These are phyloP conservation scores for Phyllosticta citriasiana DNA, from an alignment of 2,329 filamentous ascomycete species.

Conservation along the genomic window DNA sequence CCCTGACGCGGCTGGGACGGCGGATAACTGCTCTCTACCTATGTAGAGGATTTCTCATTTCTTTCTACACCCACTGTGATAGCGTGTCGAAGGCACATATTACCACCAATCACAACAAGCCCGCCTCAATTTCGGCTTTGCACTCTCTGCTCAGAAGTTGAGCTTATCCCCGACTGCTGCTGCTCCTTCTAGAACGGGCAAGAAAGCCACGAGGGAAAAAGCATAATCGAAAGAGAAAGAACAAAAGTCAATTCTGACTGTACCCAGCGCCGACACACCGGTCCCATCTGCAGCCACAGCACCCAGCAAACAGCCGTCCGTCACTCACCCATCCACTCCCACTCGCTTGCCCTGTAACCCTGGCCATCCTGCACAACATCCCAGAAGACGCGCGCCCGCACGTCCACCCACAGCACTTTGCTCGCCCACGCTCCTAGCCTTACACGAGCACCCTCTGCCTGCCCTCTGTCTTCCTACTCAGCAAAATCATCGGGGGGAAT, in stretches of 20 bases:
- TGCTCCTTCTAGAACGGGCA: no score
- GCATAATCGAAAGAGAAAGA: background rate
- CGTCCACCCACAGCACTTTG: no score
- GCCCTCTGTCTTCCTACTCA: no score
- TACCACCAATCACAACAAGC: background rate
- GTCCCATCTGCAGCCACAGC: background rate
- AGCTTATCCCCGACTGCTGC: no score
- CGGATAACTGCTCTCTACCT: no score
- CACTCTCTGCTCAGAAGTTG: background rate
- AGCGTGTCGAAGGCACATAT: background rate
- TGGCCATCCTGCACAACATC: background rate
- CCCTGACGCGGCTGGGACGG: no score
- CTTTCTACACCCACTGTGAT: background rate
- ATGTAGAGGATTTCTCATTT: no score
- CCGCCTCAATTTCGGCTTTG: background rate
- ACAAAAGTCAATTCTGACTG: background rate
- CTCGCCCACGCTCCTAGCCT: no score
- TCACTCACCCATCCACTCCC: background rate
- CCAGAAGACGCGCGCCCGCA: background rate
- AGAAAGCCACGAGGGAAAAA: no score
- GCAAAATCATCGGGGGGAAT: no score
- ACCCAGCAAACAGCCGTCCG: background rate
- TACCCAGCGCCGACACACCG: background rate
- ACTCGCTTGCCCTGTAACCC: background rate
- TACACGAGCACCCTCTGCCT: no score